A percentile compares a stretch with the other conserved stretches of the same genome.
Conservation (phyloP, 2,329 filamentous ascomycete genomes). For the Colletotrichum plurivorum region DNA sequence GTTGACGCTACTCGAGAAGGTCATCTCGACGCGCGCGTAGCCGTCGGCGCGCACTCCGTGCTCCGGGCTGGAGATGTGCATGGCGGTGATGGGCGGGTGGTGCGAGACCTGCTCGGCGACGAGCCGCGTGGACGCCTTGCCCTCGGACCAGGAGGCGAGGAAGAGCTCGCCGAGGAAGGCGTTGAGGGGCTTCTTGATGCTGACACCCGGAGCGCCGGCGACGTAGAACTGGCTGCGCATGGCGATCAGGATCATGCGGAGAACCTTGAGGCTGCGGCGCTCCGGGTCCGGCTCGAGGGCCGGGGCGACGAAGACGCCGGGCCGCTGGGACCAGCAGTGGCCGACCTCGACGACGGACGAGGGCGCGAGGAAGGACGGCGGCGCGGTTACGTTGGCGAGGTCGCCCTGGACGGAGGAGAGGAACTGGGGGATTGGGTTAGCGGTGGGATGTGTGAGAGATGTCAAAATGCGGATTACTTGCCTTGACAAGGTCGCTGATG, state of each 20-base stretch:
- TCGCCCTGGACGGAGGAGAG: conserved; percentile 59
- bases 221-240: conserved; percentile 64
- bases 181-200: conserved; percentile 68
- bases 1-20: conserved; percentile 63
- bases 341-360: conserved; percentile 67
- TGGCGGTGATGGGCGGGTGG: conserved; percentile 67
- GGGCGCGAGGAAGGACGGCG: conserved; percentile 63
- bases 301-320: conserved; percentile 62
- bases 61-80: conserved; percentile 60
- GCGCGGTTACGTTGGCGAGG: conserved; percentile 66
- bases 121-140: conserved; percentile 48
- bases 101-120: conserved; percentile 67
- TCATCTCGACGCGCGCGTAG: conserved; percentile 67
- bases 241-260: conserved; percentile 63
- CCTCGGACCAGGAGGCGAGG: conserved; percentile 54
- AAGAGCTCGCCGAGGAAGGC: conserved; percentile 68
- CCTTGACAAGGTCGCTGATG: conserved; percentile 40
- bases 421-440: conserved; percentile 32
- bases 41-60: conserved; percentile 63
- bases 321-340: conserved; percentile 65
- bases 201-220: conserved; percentile 59
- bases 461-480: conserved; percentile 1
- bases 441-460: neutral
- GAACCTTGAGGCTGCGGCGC: conserved; percentile 60
- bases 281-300: conserved; percentile 59